These are phyloP conservation scores for Talaromyces sp. DNA, from an alignment of 2,329 filamentous ascomycete species.

Conservation along the genomic window DNA sequence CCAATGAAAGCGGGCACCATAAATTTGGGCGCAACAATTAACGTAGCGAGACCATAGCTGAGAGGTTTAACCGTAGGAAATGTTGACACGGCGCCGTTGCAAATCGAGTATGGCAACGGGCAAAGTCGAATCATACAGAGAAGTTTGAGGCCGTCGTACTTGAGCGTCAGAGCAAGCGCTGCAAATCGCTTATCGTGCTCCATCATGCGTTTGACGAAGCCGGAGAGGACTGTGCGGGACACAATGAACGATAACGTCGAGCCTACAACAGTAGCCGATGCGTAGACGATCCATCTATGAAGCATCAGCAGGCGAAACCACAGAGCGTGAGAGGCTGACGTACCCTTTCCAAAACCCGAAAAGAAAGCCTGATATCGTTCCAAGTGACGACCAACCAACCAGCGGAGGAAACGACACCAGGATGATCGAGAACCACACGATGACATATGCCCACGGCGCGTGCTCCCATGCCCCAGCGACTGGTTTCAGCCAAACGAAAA, in stretches of 20 bases:
- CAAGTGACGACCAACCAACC: constrained; percentile 78
- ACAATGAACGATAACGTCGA: constrained; percentile 75
- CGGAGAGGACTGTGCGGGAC: constrained; percentile 71
- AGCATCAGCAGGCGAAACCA: background rate
- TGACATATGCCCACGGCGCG: constrained; percentile 65
- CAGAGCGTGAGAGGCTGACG: constrained; percentile 31
- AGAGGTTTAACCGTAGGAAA: constrained; percentile 79
- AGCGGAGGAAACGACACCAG: constrained; percentile 78
- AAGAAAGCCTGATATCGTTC: constrained; percentile 66
- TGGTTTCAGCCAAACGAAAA: constrained; percentile 73
- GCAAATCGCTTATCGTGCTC: constrained; percentile 82
- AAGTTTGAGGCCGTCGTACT: constrained; percentile 83
- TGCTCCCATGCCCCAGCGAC: constrained; percentile 72
- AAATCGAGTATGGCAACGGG: constrained; percentile 85
- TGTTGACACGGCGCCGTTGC: constrained; percentile 90
- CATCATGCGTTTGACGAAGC: constrained; percentile 75
- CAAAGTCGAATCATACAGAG: constrained; percentile 89
- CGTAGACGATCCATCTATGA: constrained; percentile 75
- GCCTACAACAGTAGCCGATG: constrained; percentile 72
- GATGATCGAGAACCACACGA: constrained; percentile 74
- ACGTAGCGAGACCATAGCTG: constrained; percentile 76
- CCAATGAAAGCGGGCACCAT: constrained; percentile 92
- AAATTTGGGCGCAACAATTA: constrained; percentile 77
- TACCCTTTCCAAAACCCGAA: constrained; percentile 70
- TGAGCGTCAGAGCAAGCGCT: constrained; percentile 79